Percentiles rank a stretch among this genome's conserved stretches.
Conservation (phyloP, 208 protist species). For the Trichomonas vaginalis region DNA sequence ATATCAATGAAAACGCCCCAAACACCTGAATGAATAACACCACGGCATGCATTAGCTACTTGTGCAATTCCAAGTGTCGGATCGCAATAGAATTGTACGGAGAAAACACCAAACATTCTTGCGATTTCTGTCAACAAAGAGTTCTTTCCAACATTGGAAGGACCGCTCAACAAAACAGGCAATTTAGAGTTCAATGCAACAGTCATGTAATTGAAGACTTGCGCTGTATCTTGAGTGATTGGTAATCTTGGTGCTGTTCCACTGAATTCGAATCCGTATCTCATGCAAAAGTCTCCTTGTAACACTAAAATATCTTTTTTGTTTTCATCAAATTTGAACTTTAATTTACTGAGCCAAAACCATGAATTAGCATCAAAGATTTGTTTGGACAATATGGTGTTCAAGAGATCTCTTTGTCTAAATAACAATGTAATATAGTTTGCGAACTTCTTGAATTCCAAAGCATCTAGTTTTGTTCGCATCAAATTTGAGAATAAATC, state of each 20-base stretch:
- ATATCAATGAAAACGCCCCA: constrained; percentile 93
- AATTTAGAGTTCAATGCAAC: constrained; percentile 47
- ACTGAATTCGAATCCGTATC: neutral
- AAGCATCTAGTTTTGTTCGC: constrained; percentile 56
- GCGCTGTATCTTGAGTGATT: constrained; percentile 41
- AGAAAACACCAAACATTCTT: constrained; percentile 44
- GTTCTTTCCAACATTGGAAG: constrained; percentile 53
- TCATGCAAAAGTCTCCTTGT: neutral
- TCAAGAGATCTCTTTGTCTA: constrained; percentile 74
- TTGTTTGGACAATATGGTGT: constrained; percentile 63
- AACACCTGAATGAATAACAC: constrained; percentile 77
- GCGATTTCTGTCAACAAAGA: constrained; percentile 53
- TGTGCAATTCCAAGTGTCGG: constrained; percentile 44
- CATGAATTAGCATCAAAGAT: constrained; percentile 62
- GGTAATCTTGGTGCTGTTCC: constrained; percentile 15
- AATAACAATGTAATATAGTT: constrained; percentile 86
- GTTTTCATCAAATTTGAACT: constrained; percentile 27
- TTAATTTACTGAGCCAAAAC: constrained; percentile 56
- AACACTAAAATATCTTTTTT: neutral
- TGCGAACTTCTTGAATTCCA: constrained; percentile 68
- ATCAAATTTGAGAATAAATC: constrained; percentile 72
- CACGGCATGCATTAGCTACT: constrained; percentile 86
- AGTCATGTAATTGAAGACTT: constrained; percentile 55
- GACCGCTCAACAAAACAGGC: constrained; percentile 45
- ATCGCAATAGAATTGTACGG: constrained; percentile 58